Evolutionary conservation across 345 rosid species (phyloP), one percentile per base, ranked within the genome.

Genomic region (Eutrema yunnanense): DNA sequence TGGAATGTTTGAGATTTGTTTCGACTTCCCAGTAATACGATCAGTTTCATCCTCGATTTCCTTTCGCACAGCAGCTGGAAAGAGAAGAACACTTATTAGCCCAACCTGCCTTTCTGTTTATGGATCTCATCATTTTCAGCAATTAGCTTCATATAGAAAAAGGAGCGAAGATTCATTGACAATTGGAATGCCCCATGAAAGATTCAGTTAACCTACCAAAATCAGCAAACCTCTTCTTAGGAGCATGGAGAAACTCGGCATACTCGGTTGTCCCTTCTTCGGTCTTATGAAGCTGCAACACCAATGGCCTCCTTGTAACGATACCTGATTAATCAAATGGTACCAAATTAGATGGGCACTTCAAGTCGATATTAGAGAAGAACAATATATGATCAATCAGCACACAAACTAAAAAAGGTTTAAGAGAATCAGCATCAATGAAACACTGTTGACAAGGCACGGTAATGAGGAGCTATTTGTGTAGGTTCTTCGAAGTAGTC

Each of bases 211-310:
- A 71, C 84, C 50, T 88, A 95, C 97, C 92, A 67, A 92, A 96
- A 83, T 96, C 98, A 71, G 88, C 51, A 34, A 78, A 76, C 81
- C 26, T 96, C 94, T 77, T 90, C 80, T 70, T 92, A 10, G 98
- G 96, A n/a, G 88, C 84, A 81, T 95, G 99, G 75, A 95, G 99
- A 84, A 95, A 95, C 82, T 92, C 99, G 2, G 96, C 97, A 69
- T 96, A 90, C 13, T 96, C 99, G 16, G 88, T 13, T 48, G 79
- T 73, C 27, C 92, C 98, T 34, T 73, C 82, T 33, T 88, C 96
- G 3, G 85, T 85, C 83, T 95, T 88, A 67, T 95, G 99, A 80
- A 95, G 98, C 77, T 95, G 99, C 82, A 92, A 78, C 54, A 92
- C 99, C 86, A 95, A 74, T 29, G 99, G 99, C 81, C 99, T 90